These are phyloP conservation scores for Globomyces pollinis-pini DNA, from an alignment of 192 early-diverging fungal genomes.

Conservation along the genomic window DNA sequence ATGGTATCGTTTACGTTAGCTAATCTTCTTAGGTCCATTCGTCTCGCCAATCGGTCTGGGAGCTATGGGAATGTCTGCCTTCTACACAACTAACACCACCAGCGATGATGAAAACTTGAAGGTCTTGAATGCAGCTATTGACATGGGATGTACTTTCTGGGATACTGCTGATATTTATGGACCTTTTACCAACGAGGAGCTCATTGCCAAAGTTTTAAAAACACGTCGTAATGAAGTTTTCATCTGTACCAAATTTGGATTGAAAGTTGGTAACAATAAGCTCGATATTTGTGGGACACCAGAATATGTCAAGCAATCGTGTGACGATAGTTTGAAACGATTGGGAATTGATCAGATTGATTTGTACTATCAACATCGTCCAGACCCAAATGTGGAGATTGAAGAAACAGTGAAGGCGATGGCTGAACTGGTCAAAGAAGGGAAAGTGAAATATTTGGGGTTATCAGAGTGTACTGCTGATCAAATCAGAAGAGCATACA, in stretches of 20 bases:
- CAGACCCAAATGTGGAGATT: conserved; percentile 35
- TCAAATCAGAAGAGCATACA: conserved; percentile 54
- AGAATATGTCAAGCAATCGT: conserved; percentile 41
- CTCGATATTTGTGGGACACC: conserved; percentile 27
- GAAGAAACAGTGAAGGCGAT: conserved; percentile 55
- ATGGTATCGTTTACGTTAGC: no score
- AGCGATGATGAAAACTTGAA: conserved; percentile 24
- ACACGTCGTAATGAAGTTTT: conserved; percentile 39
- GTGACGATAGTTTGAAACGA: conserved; percentile 33
- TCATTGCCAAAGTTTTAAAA: conserved; percentile 44
- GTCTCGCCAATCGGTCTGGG: conserved; percentile 33
- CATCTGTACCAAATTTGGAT: conserved; percentile 57
- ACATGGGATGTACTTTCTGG: conserved; percentile 48
- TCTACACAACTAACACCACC: conserved; percentile 30
- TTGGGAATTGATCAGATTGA: conserved; percentile 53
- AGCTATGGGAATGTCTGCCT: conserved; percentile 34
- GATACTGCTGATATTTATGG: conserved; percentile 55
- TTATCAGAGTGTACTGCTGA: conserved; percentile 52
- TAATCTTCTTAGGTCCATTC: no score
- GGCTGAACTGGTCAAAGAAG: conserved; percentile 60
- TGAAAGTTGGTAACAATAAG: conserved; percentile 19
- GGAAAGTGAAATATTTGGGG: conserved; percentile 56
- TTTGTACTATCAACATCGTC: conserved; percentile 26
- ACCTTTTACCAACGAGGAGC: conserved; percentile 37
- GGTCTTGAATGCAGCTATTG: conserved; percentile 40